Evolutionary conservation across 2,329 filamentous ascomycete genomes (phyloP), one percentile per base, ranked within the genome.

Genomic region (Fusarium continuum): DNA sequence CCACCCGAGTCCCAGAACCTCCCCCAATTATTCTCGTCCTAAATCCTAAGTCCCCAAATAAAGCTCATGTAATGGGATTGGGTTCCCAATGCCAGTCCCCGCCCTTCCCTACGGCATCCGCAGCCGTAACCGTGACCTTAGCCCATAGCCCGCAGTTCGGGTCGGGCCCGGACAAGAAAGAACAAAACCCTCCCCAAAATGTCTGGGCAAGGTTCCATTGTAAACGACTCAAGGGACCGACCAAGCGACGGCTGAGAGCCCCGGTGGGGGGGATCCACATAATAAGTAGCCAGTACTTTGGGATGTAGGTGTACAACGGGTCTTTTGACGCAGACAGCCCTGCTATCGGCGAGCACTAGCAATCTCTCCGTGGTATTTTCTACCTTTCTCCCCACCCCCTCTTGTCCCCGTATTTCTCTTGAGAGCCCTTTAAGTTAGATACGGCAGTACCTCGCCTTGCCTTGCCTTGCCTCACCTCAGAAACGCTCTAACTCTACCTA

Each of bases 401-500:
- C 35, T 20, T 34, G 52, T 53, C 61, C 29, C 61, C 50, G 50
- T 54, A 55, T 65, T 62, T 65, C 60, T 45, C 47, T 34, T 19
- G 31, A 62, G 44, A 47, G 55, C 61, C 52, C 54, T 65, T 65
- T 65, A 50, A 61, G 55, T 61, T 60, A 60, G n/a, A n/a, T n/a
- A n/a, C n/a, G n/a, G n/a, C n/a, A n/a, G 56, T 54, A 45, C 32
- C 55, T 49, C 55, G 38, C 55, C 57, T 56, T 48, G 41, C 61
- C 60, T 64, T 49, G 57, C 55, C 56, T 49, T 48, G 43, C 62
- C 61, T 65, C 54, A 54, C 52, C 57, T 65, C 57, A 65, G 59
- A 58, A 58, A 58, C 51, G 56, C 58, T 65, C 66, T 67, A 63
- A 66, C 66, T 61, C 54, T 66, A 59, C 67, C 61, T 52, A 35